Evolutionary conservation across 202 grass and related monocot genomes (phyloP), one percentile per base, ranked within the genome.

Genomic region (Elaeis oleifera): DNA sequence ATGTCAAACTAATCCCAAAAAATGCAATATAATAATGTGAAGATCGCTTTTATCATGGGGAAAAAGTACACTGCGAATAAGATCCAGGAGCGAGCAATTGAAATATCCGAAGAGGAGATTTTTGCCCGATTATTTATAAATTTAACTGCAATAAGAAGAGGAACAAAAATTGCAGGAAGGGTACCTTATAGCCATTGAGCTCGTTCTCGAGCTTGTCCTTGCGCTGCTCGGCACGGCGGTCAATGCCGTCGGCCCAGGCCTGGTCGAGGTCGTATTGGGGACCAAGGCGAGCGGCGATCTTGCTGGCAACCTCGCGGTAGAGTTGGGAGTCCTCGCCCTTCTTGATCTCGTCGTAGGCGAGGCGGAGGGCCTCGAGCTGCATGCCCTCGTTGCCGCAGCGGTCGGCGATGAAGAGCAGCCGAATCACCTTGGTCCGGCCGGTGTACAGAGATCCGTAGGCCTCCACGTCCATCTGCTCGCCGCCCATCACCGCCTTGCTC

Each of bases 181-280:
- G 8, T 51, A 99, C 95, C 76, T 76, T 81, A 69, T 99, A 94
- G 4, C 80, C 83, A 53, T 89, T 99, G 80, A 99, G 88, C 72
- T 99, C 95, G 56, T 65, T 85, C 76, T 99, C 95, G 56, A 99
- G 95, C 83, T 99, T 99, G 49, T 99, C 95, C 72, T 81, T 92
- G 58, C 80, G 80, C 51, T 70, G 64, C 1, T 81, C 80, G 13
- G 85, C 83, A 20, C 88, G 82, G 53, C 88, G 85, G 15, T 68
- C 72, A 56, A 90, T 77, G 19, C 15, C 18, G 9, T 94, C 85
- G 7, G 52, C 58, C 95, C 95, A 99, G 0, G 78, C 57, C 71
- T 80, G 78, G 64, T 99, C 95, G 28, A 89, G 19, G 3, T 18
- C 49, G 72, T 84, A 94, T 4, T 60, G 54, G 14, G 68, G 49